Evolutionary conservation across 2,329 filamentous ascomycete genomes (phyloP), one percentile per base, ranked within the genome.

Genomic region (Aspergillus caelatus): DNA sequence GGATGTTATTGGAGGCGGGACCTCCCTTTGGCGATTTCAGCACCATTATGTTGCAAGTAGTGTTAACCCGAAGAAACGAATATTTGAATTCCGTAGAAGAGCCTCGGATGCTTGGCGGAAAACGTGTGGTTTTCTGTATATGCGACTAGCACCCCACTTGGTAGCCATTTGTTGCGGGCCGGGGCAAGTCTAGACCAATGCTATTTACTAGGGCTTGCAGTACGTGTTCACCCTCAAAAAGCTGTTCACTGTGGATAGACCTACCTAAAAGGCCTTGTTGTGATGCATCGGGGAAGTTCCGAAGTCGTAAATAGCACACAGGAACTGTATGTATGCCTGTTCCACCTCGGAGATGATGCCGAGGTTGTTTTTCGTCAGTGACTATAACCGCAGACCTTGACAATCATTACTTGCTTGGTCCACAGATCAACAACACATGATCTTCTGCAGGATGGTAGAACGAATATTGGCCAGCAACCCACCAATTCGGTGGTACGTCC

Each of bases 281-380:
- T 19, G 14, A n/a, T 19, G 26, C 26, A 14, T 30, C 46, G 23
- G 26, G 8, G 9, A 10, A n/a, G n/a, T 19, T 16, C 46, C 46
- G 23, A 50, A 30, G 6, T 19, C 16, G 16, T 5, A 30, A 30
- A 14, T 19, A 7, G 16, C 2, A 16, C 2, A 11, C 3, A 19
- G 26, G 0, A 19, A 9, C 46, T 2, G 19, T 3, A 2, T 2
- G 7, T 12, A 16, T 30, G 6, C 11, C 11, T 2, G 0, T 10
- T 28, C 26, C 46, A 8, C 7, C 2, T 50, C 46, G 23, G 46
- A 50, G 23, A n/a, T 50, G 46, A 2, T 9, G 0, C 46, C 46
- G 46, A 50, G 3, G 16, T n/a, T 28, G 26, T 1, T 6, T 50
- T 16, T 4, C 3, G 26, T 2, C 9, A 28, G 21, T 26, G 21